These are phyloP conservation scores for Chaetoceros tenuissimus DNA, from an alignment of 108 stramenopile genomes.

Conservation along the genomic window DNA sequence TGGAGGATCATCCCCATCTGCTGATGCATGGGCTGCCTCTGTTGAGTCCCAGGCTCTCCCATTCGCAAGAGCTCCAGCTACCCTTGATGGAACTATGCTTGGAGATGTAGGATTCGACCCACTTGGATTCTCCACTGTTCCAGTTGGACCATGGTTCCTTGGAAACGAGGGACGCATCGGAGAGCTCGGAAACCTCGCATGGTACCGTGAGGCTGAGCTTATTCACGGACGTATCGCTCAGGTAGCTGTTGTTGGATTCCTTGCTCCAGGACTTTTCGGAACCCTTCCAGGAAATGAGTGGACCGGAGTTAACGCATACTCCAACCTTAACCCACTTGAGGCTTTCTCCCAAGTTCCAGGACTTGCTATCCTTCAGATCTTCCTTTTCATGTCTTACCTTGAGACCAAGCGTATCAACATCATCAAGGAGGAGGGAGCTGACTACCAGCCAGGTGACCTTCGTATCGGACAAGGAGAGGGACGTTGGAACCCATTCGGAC, in stretches of 20 bases:
- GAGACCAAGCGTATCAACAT: constrained; percentile 81
- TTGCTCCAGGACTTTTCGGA: constrained; percentile 88
- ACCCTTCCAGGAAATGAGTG: constrained; percentile 91
- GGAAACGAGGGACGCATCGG: constrained; percentile 21
- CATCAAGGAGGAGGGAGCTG: constrained; percentile 69
- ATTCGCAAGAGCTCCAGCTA: constrained; percentile 57
- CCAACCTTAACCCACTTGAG: constrained; percentile 85
- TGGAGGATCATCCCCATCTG: constrained; percentile 25
- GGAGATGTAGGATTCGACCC: constrained; percentile 98
- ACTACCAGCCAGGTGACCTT: constrained; percentile 79
- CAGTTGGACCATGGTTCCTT: constrained; percentile 54
- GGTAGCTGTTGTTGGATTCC: constrained; percentile 93
- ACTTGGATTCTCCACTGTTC: constrained; percentile 87
- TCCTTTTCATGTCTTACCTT: constrained; percentile 70
- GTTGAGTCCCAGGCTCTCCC: constrained; percentile 71
- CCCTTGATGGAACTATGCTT: constrained; percentile 84
- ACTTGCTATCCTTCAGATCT: constrained; percentile 80
- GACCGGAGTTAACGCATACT: constrained; percentile 88
- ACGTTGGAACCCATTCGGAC: constrained; percentile 86
- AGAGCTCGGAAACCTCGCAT: constrained; percentile 59
- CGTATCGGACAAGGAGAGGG: constrained; percentile 86
- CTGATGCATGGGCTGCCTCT: constrained; percentile 26
- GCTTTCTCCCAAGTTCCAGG: constrained; percentile 77
- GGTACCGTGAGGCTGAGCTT: constrained; percentile 96
- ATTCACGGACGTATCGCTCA: constrained; percentile 96